Evolutionary conservation across 1,139 yeast genomes (phyloP), one percentile per base, ranked within the genome.

Genomic region (Hyphopichia wangnamkhiaoensis): DNA sequence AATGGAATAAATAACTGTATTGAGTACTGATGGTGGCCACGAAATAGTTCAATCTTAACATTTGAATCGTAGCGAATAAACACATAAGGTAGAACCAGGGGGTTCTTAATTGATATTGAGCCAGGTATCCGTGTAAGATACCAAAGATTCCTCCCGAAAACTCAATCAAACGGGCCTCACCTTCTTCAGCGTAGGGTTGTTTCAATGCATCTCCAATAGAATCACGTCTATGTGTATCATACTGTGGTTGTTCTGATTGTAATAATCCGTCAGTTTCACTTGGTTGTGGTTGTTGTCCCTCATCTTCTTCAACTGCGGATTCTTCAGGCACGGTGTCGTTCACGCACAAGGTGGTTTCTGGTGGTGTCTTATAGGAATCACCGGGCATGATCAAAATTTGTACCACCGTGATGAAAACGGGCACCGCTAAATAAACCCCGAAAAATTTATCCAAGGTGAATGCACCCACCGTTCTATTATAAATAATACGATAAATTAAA

Each of bases 1-100:
- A 63, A 27, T 56, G 57, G 43, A 71, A 61, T 40, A 71, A 53
- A 43, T 62, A 71, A n/a, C 68, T 51, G 46, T 71, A 71, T 46
- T 71, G 77, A n/a, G 74, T 58, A 29, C 63, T 64, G 33, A 71
- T 61, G 13, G 77, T 71, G 12, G 76, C 74, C 26, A 71, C 76
- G 52, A 71, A 71, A 47, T 71, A 71, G 54, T 71, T 71, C 35
- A 71, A 53, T 44, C 76, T 54, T 43, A 71, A 59, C 76, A 71
- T 71, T 53, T 63, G 72, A 34, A 71, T 59, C 35, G 71, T 64
- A 9, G 71, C 61, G 46, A 70, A 68, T 16, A 61, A 39, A 42
- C 72, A 63, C 61, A 68, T 62, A 35, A 71, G 57, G 44, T 52
- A 58, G 46, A 71, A 71, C 76, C 76, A 71, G 25, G 68, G 68